phyloP scores from a whole-genome alignment of 345 rosid species.

The Schrenkiella parvula region DNA sequence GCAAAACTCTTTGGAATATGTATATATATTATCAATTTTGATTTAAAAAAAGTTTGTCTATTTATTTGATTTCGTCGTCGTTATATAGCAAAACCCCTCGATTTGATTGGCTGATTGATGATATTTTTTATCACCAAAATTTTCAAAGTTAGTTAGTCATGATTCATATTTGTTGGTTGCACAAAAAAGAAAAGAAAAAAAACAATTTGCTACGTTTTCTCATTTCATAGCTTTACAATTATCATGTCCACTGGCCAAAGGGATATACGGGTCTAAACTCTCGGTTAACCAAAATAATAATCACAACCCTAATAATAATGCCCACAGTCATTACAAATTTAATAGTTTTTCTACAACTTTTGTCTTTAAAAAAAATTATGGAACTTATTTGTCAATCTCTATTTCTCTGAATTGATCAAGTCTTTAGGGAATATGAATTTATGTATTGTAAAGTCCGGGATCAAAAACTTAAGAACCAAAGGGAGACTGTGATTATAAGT shows the following conservation, averaged over 20 bases:
- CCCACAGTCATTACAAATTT: not conserved
- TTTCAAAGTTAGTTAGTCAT: not conserved
- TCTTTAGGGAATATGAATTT: too few species aligned
- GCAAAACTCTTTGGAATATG: conserved; percentile 3
- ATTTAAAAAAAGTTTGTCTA: not conserved
- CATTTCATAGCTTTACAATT: not conserved
- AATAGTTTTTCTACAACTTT: too few species aligned
- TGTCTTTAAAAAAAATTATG: too few species aligned
- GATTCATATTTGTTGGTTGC: not conserved
- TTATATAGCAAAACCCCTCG: not conserved
- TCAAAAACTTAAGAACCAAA: not conserved
- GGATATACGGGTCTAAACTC: not conserved
- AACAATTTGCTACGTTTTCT: not conserved
- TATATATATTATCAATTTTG: not conserved
- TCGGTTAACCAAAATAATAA: not conserved
- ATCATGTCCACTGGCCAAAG: not conserved
- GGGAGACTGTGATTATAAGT: not conserved
- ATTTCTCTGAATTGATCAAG: not conserved
- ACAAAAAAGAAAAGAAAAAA: too few species aligned
- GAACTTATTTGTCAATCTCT: not conserved
- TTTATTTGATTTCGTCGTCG: conserved; percentile 17
- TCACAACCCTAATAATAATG: too few species aligned
- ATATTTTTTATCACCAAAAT: not conserved
- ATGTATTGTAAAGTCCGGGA: not conserved
- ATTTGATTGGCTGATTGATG: not conserved